A percentile compares a stretch with the other conserved stretches of the same genome.
Conservation (phyloP, 345 rosid species). For the Laguncularia racemosa region DNA sequence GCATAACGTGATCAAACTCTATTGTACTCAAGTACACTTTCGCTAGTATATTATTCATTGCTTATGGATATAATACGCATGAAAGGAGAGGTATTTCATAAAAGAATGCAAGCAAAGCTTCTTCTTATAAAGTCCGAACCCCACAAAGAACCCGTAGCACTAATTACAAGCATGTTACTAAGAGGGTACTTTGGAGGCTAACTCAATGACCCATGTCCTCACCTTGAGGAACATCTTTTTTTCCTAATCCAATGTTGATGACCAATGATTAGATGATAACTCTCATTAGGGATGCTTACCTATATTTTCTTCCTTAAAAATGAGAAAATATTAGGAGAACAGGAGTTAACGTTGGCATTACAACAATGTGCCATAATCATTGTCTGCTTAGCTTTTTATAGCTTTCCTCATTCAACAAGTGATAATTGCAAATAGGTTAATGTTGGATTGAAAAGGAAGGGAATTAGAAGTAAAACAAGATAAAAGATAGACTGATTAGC, state of each 20-base stretch:
- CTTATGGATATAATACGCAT: no score
- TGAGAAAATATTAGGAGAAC: background rate
- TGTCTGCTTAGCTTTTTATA: conserved; percentile 25
- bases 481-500: background rate
- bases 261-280: conserved; percentile 14
- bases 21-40: no score
- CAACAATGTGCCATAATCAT: conserved; percentile 40
- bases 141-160: background rate
- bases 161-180: conserved; percentile 2
- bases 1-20: no score
- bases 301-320: background rate
- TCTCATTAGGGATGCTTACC: background rate
- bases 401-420: conserved; percentile 24
- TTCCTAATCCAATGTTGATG: conserved; percentile 7
- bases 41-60: no score
- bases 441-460: background rate
- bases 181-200: background rate
- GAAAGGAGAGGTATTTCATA: no score
- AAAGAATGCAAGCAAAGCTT: no score
- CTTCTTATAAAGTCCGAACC: no score
- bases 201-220: conserved; percentile 3
- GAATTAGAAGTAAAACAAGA: background rate
- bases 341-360: conserved; percentile 17
- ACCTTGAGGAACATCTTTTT: conserved; percentile 2
- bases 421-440: conserved; percentile 33